phyloP scores from a whole-genome alignment of 495 filamentous ascomycete species.

The Talaromyces proteolyticus region DNA sequence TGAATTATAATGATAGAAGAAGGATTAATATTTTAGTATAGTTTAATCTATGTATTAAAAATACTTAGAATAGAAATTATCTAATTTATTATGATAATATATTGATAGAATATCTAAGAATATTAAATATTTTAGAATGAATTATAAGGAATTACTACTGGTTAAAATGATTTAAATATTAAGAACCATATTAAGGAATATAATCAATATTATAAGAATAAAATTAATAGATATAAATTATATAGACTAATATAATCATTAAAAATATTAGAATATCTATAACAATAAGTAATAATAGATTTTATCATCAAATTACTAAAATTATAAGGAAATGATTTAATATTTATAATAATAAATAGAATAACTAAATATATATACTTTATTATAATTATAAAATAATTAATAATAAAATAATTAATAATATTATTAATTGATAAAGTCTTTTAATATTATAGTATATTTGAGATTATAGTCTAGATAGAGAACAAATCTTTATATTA shows the following conservation, averaged over 20 bases:
- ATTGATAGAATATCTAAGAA: neutral
- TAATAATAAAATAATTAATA: neutral
- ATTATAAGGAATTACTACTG: conserved; percentile 5
- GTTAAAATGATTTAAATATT: neutral
- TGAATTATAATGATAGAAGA: neutral
- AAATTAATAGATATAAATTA: neutral
- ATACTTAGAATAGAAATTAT: neutral
- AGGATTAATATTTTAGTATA: neutral
- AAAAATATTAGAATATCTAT: conserved; percentile 3
- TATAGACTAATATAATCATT: conserved; percentile 9
- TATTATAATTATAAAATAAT: conserved; percentile 2
- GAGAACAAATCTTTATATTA: conserved; percentile 5
- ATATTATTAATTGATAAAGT: conserved; percentile 1
- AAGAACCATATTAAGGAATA: conserved; percentile 6
- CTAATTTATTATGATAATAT: neutral
- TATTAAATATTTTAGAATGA: neutral
- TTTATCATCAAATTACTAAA: conserved; percentile 7
- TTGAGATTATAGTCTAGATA: conserved; percentile 5
- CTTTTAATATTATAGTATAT: neutral
- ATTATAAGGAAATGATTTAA: neutral
- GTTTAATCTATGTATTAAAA: neutral
- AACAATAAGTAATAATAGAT: conserved; percentile 12
- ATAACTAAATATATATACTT: conserved; percentile 8
- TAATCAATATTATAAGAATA: neutral
- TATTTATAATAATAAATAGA: conserved; percentile 2